A percentile compares a stretch with the other conserved stretches of the same genome.
phyloP scores from a whole-genome alignment of 306 rosid species.

The Elaeagnus macrophylla region DNA sequence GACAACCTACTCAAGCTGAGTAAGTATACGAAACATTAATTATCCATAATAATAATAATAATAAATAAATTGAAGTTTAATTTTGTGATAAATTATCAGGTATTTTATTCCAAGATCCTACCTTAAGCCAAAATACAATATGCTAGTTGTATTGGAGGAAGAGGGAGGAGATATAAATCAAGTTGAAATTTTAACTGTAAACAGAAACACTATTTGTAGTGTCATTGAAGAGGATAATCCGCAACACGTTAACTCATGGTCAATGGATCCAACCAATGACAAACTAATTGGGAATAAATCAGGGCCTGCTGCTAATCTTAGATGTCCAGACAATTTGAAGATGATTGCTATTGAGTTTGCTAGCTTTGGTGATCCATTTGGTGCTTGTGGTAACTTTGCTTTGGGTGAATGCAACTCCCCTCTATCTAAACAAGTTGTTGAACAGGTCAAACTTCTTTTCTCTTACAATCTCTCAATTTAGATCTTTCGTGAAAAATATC shows the following conservation, averaged over 20 bases:
- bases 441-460: slow-evolving; percentile 36
- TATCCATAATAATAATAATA: background rate
- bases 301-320: slow-evolving; percentile 29
- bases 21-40: slow-evolving; percentile 17
- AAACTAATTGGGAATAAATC: background rate
- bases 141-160: slow-evolving; percentile 73
- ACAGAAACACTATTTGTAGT: slow-evolving; percentile 74
- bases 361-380: slow-evolving; percentile 64
- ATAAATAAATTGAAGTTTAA: background rate
- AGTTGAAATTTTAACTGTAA: slow-evolving; percentile 42
- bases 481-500: too few relatives aligned
- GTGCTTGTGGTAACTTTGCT: slow-evolving; percentile 41
- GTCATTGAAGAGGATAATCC: slow-evolving; percentile 35
- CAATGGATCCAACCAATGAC: slow-evolving; percentile 8
- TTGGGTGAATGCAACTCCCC: slow-evolving; percentile 39
- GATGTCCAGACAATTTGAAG: slow-evolving; percentile 35
- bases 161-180: slow-evolving; percentile 26
- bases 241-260: slow-evolving; percentile 51
- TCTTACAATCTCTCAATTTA: too few relatives aligned
- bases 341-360: slow-evolving; percentile 51
- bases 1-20: slow-evolving; percentile 56
- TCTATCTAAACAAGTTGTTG: slow-evolving; percentile 26
- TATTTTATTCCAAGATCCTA: slow-evolving; percentile 75
- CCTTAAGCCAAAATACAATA: slow-evolving; percentile 37
- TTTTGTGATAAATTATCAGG: slow-evolving; percentile 21